A percentile compares a stretch with the other conserved stretches of the same genome.
These are phyloP conservation scores for Colletotrichum destructivum DNA, from an alignment of 2,329 filamentous ascomycete species.

Conservation along the genomic window DNA sequence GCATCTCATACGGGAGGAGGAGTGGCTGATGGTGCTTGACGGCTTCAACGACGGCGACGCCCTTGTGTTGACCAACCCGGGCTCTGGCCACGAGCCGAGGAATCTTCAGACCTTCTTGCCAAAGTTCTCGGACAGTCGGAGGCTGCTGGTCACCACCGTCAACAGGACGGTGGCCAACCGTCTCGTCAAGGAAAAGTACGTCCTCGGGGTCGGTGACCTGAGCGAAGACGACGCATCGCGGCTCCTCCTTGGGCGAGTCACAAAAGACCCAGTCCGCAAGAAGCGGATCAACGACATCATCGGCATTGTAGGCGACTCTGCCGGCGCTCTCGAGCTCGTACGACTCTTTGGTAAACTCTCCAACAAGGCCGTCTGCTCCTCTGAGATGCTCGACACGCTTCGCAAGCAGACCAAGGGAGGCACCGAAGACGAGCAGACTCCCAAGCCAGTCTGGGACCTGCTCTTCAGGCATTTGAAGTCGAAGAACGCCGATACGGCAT, in stretches of 20 bases:
- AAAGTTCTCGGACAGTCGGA: neutral
- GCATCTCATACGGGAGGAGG: neutral
- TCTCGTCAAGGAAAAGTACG: neutral
- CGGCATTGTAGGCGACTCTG: neutral
- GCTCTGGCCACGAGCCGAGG: neutral
- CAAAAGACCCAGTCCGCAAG: neutral
- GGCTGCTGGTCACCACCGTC: no score
- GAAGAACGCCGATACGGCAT: neutral
- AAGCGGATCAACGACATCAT: neutral
- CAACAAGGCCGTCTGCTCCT: neutral
- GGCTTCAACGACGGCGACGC: neutral
- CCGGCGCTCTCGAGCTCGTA: neutral
- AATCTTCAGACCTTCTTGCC: neutral
- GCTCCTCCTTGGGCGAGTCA: neutral
- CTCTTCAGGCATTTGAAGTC: neutral
- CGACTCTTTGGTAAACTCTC: neutral
- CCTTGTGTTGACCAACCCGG: neutral
- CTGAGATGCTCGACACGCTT: no score
- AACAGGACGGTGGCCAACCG: no score
- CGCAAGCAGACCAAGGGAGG: no score
- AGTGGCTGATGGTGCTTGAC: constrained; percentile 1
- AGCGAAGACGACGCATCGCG: neutral
- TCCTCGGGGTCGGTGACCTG: neutral
- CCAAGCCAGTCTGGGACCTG: neutral
- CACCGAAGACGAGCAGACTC: no score